Percentiles rank a stretch among this genome's conserved stretches.
Evolutionary conservation across 225 moss, liverwort and hornwort species (phyloP).

Genomic region (Rhytidiadelphus loreus): DNA sequence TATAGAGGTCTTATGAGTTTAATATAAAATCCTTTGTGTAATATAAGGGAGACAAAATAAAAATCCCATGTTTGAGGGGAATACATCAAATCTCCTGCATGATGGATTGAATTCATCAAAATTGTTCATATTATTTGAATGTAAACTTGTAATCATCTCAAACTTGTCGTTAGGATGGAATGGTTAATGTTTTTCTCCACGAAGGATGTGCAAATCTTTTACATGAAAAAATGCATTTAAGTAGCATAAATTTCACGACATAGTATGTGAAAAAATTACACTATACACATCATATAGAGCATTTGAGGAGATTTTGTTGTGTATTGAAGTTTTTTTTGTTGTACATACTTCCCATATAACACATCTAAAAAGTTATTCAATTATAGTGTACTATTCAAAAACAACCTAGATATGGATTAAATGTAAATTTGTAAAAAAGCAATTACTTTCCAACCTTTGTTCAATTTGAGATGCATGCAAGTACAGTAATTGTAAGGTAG

Average conservation of each 20-base stretch:
- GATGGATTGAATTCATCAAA: neutral
- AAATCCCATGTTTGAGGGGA: fast-evolving
- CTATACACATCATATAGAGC: neutral
- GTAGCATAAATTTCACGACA: neutral
- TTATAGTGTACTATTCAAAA: neutral
- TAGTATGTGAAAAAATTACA: neutral
- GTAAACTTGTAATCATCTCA: neutral
- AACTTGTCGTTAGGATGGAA: neutral
- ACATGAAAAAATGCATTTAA: neutral
- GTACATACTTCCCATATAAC: neutral
- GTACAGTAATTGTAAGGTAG: neutral
- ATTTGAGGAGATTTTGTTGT: neutral
- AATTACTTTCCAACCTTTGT: neutral
- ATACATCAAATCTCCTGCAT: neutral
- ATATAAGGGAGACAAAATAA: neutral
- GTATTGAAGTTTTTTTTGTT: neutral
- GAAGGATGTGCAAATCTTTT: neutral
- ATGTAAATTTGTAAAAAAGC: neutral
- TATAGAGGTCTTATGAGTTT: fast-evolving
- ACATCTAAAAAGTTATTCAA: neutral
- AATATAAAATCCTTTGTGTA: neutral
- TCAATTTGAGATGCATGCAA: neutral
- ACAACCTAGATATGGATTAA: neutral
- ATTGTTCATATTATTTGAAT: neutral
- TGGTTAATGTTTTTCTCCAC: no score